Base-by-base conservation (phyloP, 257 asterid species). In the Voacanga thouarsii region DNA sequence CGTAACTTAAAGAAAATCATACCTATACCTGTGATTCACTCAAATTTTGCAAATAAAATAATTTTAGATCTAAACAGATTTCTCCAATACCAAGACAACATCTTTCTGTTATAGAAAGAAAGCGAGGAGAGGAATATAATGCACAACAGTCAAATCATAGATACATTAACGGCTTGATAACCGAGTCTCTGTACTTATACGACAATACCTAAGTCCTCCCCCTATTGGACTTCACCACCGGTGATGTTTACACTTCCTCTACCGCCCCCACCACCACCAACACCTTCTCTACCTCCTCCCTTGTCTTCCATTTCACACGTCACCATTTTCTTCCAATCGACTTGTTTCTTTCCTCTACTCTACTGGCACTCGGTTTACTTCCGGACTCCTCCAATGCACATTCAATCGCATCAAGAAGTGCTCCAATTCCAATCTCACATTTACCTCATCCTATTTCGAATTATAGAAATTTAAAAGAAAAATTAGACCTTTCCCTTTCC, bases 361-460 rank as follows among this genome's bases (percentile, higher is more conserved):
- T n/a, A n/a, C n/a, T n/a, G n/a, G n/a, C n/a, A 70, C 73, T 12
- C 76, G 88, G 33, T 63, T 55, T 24, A 78, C 76, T 49, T 79
- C 88, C 33, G 65, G n/a, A n/a, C 69, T 88, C 88, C 15, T 2
- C 21, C 69, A 86, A 81, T 50, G 84, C 79, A 70, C 85, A 60
- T 77, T 78, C 65, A 23, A 89, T 88, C 1, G 91, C 91, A 77
- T 87, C 83, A 51, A 80, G 82, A 23, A 86, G 90, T 74, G 86
- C 78, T 5, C 44, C 79, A 80, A 87, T 28, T 11, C 44, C 55
- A 28, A n/a, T n/a, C n/a, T n/a, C n/a, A n/a, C n/a, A n/a, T n/a
- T n/a, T n/a, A n/a, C n/a, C n/a, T n/a, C n/a, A 37, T 44, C 68
- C n/a, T n/a, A n/a, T n/a, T n/a, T n/a, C n/a, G n/a, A n/a, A n/a